Conservation (phyloP, 768 basidiomycete genomes). For the Naganishia kalamii region DNA sequence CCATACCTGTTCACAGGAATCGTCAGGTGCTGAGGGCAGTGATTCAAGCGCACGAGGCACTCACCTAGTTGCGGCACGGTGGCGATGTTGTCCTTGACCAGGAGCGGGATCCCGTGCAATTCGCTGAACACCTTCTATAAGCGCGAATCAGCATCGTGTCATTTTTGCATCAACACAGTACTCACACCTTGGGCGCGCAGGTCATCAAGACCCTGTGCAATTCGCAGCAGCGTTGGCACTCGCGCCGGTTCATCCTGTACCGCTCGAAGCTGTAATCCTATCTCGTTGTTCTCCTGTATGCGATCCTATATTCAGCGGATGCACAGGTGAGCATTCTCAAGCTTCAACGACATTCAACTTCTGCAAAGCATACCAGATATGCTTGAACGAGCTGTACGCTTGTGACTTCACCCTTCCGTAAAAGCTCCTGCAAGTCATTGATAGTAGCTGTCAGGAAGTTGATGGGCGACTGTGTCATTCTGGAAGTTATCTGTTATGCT, state of each 20-base stretch:
- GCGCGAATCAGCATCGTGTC: background rate
- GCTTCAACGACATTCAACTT: no score
- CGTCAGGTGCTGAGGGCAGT: background rate
- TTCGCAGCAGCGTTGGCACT: background rate
- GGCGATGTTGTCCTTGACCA: conserved; percentile 4
- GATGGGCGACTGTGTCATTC: background rate
- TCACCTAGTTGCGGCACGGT: background rate
- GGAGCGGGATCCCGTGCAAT: background rate
- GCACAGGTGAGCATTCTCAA: no score
- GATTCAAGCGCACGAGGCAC: no score
- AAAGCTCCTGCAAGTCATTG: background rate
- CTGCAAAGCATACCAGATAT: background rate
- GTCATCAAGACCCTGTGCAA: background rate
- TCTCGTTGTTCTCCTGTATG: background rate
- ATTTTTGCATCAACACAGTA: background rate
- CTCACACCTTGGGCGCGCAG: background rate
- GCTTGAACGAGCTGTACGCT: background rate
- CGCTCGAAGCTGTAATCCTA: background rate
- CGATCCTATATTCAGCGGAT: background rate
- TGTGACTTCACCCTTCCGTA: background rate
- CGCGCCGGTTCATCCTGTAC: background rate
- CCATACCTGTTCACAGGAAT: background rate
- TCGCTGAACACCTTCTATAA: background rate
- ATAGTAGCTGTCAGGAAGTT: background rate
- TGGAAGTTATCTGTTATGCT: background rate